Percentiles rank a stretch among this genome's conserved stretches.
phyloP scores from a whole-genome alignment of 2,329 filamentous ascomycete genomes.

The Fusarium chuoi region DNA sequence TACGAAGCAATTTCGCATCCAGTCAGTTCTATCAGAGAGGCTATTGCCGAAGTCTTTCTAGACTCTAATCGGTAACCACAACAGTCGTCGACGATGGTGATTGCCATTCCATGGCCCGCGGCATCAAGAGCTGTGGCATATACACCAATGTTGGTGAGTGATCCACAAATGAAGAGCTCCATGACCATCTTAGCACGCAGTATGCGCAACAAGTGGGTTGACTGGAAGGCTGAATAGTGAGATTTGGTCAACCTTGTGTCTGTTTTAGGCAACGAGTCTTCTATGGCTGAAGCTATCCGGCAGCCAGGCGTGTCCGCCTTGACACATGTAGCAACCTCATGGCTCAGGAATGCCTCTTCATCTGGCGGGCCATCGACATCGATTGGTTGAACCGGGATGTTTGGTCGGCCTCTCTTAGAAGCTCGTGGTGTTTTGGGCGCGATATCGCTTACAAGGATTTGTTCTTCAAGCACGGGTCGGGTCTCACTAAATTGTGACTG shows the following conservation, averaged over 20 bases:
- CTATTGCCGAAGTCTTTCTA: slow-evolving; percentile 77
- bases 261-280: slow-evolving; percentile 55
- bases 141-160: slow-evolving; percentile 86
- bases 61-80: slow-evolving; percentile 79
- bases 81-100: slow-evolving; percentile 89
- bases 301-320: slow-evolving; percentile 57
- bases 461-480: slow-evolving; percentile 65
- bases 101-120: slow-evolving; percentile 85
- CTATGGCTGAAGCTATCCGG: slow-evolving; percentile 57
- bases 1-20: slow-evolving; percentile 74
- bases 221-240: slow-evolving; percentile 88
- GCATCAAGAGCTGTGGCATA: slow-evolving; percentile 94
- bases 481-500: slow-evolving; percentile 77
- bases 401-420: slow-evolving; percentile 25
- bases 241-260: slow-evolving; percentile 73
- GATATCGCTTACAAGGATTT: slow-evolving; percentile 58
- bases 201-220: slow-evolving; percentile 76
- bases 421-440: slow-evolving; percentile 17
- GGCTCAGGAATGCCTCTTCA: slow-evolving; percentile 60
- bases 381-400: slow-evolving; percentile 12
- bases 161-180: slow-evolving; percentile 88
- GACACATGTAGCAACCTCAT: slow-evolving; percentile 55
- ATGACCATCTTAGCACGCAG: slow-evolving; percentile 89
- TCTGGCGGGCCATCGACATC: slow-evolving; percentile 37
- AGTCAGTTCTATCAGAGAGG: slow-evolving; percentile 77